phyloP scores from a whole-genome alignment of 345 rosid species.

The Acer campestre region DNA sequence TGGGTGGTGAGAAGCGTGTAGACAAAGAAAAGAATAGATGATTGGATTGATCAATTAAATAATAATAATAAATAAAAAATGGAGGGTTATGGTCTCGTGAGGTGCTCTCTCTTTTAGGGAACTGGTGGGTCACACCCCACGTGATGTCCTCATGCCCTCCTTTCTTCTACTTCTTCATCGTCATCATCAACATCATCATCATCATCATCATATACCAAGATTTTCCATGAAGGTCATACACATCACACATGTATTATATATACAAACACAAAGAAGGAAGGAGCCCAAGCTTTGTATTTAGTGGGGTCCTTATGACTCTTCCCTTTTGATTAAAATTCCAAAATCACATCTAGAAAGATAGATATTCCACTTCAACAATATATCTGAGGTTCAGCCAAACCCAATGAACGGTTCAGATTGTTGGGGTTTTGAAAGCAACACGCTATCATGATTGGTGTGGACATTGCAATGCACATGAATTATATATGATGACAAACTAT shows the following conservation, averaged over 20 bases:
- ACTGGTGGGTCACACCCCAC: constrained; percentile 77
- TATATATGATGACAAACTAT: constrained; percentile 8
- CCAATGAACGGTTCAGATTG: constrained; percentile 25
- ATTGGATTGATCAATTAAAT: neutral
- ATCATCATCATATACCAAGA: constrained; percentile 19
- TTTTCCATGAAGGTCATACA: constrained; percentile 30
- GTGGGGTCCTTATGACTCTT: constrained; percentile 22
- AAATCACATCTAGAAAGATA: constrained; percentile 26
- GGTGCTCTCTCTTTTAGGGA: constrained; percentile 56
- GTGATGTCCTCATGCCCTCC: constrained; percentile 57
- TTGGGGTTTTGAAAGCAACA: neutral
- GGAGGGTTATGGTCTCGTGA: constrained; percentile 33
- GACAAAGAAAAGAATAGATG: constrained; percentile 55
- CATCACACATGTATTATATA: neutral
- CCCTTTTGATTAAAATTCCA: constrained; percentile 25
- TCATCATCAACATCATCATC: constrained; percentile 4
- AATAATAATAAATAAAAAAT: neutral
- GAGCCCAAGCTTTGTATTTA: constrained; percentile 4
- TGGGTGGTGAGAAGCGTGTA: constrained; percentile 50
- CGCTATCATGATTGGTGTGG: constrained; percentile 30
- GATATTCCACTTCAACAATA: constrained; percentile 29
- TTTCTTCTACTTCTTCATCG: neutral
- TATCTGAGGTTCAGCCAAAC: constrained; percentile 27
- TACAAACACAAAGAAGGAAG: neutral
- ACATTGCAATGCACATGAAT: constrained; percentile 8